Percentiles rank a stretch among this genome's conserved stretches.
These are phyloP conservation scores for Saraca asoca DNA, from an alignment of 331 rosid genomes.

Conservation along the genomic window DNA sequence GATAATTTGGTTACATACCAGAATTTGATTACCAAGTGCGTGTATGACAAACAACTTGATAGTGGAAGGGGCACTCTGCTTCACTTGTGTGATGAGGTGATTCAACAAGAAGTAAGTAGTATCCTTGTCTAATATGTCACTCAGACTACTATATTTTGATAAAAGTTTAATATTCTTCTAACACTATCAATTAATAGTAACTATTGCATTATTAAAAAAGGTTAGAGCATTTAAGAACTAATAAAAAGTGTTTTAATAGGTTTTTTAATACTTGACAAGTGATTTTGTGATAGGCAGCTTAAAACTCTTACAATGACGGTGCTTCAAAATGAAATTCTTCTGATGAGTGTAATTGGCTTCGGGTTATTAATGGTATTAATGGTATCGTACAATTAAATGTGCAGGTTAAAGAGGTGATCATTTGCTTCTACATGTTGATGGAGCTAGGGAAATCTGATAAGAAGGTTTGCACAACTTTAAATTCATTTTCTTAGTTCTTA, in stretches of 20 bases:
- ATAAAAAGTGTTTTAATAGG: too few relatives aligned
- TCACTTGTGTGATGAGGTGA: slow-evolving; percentile 39
- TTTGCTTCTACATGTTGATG: slow-evolving; percentile 85
- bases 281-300: too few relatives aligned
- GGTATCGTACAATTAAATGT: slow-evolving; percentile 29
- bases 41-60: slow-evolving; percentile 95
- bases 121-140: slow-evolving; percentile 23
- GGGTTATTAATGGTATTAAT: too few relatives aligned
- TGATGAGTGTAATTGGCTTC: slow-evolving; percentile 9
- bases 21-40: slow-evolving; percentile 94
- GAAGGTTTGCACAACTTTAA: slow-evolving; percentile 43
- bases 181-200: neutral
- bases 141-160: neutral
- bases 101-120: slow-evolving; percentile 92
- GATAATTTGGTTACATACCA: slow-evolving; percentile 81
- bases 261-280: too few relatives aligned
- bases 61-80: slow-evolving; percentile 99
- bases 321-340: neutral
- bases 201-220: too few relatives aligned
- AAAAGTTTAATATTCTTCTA: neutral
- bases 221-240: too few relatives aligned
- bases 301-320: too few relatives aligned
- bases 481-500: too few relatives aligned
- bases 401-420: slow-evolving; percentile 89
- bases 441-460: slow-evolving; percentile 88